Evolutionary conservation across 2,329 filamentous ascomycete species (phyloP), one percentile per base, ranked within the genome.

Genomic region (Beauveria brongniartii): DNA sequence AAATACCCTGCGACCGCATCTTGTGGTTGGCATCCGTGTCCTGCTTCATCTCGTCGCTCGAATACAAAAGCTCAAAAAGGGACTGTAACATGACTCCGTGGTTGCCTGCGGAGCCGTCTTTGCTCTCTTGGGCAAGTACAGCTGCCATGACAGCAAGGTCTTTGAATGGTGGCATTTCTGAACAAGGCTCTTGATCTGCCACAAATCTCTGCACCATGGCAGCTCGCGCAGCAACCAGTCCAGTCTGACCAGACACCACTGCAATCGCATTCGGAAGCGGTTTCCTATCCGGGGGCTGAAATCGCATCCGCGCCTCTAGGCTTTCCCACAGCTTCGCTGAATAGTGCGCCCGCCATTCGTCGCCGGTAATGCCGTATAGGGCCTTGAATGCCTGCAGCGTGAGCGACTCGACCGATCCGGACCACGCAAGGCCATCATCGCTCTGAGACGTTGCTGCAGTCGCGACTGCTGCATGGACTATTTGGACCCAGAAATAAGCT

Each of bases 401-500:
- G 5, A 57, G 55, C 7, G 55, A 50, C 30, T 57, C 44, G 16
- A 50, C 30, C 16, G 34, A 43, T 10, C 55, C 55, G 9, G 20
- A n/a, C 55, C 55, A 50, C 7, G 5, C 16, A 5, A n/a, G 43
- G 16, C 30, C 22, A 22, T 22, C 20, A 14, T 37, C 2, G 4
- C 3, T 24, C 12, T 48, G n/a, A 22, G 55, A 12, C 1, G 10
- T 22, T 2, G 4, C 9, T n/a, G 30, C 44, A 4, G 55, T 50
- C 2, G 62, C 51, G 2, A 67, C 20, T 3, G 64, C 63, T 1
- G 67, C 63, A 2, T 71, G 69, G 0, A 65, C 64, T 1, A 69
- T 57, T 48, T 72, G 69, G 0, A 71, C 65, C 70, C 70, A 72
- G 50, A 72, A 72, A 48, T 71, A 72, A 1, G 70, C 68, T 40